Evolutionary conservation across 1,284 basidiomycete genomes (phyloP), one percentile per base, ranked within the genome.

Genomic region (Mycena sp.): DNA sequence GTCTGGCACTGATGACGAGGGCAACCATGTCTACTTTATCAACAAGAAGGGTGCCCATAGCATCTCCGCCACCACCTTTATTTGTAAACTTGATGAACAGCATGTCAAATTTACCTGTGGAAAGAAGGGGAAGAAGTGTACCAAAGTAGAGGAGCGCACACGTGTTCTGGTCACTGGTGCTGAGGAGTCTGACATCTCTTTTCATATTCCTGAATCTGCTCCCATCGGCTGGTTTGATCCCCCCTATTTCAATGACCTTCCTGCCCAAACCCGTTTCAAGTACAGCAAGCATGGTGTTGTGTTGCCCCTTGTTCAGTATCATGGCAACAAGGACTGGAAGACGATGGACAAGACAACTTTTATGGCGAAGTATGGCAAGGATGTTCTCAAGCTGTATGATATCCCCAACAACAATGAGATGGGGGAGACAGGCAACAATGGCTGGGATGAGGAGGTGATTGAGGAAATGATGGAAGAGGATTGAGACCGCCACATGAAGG

Each of bases 141-240:
- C 10, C 11, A 46, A 46, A 14, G 5, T 46, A 17, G 17, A 17
- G 12, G 44, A 46, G 25, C 52, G 40, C 11, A 26, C 25, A 5
- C 25, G 17, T 2, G 40, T 43, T 11, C 4, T 4, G 4, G 3
- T 6, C 25, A 12, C 3, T 2, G 19, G 30, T 7, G 12, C 50
- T 5, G 17, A 4, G 3, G 40, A 29, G 28, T 43, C 52, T 7
- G 29, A 41, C 11, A 43, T 54, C 11, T 54, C 52, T 2, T 29
- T 26, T 7, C 40, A 32, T 3, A 11, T 54, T 40, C 52, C 52
- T 3, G 19, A 40, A 17, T 21, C 23, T 2, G 40, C 25, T 10
- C 40, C 52, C n/a, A 25, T 56, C 23, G 44, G 46, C 10, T 56
- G n/a, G 12, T 56, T 56, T 44, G 32, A 35, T 38, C 43, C 45